Evolutionary conservation across 768 basidiomycete species (phyloP), one percentile per base, ranked within the genome.

Genomic region (Xerocomellus chrysenteron): DNA sequence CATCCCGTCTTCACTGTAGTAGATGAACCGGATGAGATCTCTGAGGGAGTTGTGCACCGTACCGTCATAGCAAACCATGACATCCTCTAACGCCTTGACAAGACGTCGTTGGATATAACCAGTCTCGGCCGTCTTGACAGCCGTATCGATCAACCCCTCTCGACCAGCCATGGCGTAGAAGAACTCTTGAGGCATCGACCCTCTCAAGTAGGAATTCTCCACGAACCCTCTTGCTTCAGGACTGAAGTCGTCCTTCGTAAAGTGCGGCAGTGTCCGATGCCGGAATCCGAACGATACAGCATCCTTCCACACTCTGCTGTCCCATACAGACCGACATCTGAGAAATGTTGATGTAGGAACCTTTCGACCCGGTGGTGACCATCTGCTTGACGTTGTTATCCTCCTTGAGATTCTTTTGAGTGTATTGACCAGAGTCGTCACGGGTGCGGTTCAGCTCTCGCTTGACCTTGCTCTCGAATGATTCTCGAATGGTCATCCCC

Each of bases 331-430:
- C 95, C n/a, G 96, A 95, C 97, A 98, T 99, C 76, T 99, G 97
- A 14, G 97, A 98, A 67, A 99, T 98, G 74, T 99, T 99, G 82
- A 98, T 99, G 80, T 94, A 95, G 0, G 94, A 94, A 74, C 94
- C 94, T 75, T 99, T 99, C 13, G 97, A 97, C 26, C 97, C 97
- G 10, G 97, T 95, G 7, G 95, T 93, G 68, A 98, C 95, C 97
- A 99, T 99, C 82, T 98, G 97, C 81, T 98, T 99, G 78, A 98
- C 95, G 65, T 98, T 98, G 80, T 99, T 98, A 76, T 97, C 95
- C 72, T 94, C 92, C 81, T 98, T 98, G 82, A 98, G 79, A 69
- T 88, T 88, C 76, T 94, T 89, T 76, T 98, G 94, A n/a, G 95
- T 96, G 45, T 88, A 91, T 70, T 94, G 93, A 78, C 97, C 97